Evolutionary conservation across 1,284 basidiomycete genomes (phyloP).

Genomic region (Pterula multifida): DNA sequence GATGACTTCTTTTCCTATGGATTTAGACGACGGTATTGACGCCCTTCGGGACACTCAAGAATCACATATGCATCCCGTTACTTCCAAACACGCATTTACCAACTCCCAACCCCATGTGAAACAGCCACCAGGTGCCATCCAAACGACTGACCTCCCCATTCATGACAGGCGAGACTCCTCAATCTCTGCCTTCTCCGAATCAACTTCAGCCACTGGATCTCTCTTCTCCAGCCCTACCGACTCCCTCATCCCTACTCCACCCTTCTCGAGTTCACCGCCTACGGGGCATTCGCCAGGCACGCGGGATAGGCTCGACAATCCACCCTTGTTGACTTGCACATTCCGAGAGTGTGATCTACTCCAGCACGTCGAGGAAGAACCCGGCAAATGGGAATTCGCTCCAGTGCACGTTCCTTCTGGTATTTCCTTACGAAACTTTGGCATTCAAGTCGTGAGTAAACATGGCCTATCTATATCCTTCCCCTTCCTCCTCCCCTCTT

Average conservation of each 20-base stretch:
- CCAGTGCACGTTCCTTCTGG: conserved; percentile 60
- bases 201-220: conserved; percentile 13
- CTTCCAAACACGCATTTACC: conserved; percentile 24
- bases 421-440: conserved; percentile 70
- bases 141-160: conserved; percentile 7
- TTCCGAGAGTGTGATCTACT: conserved; percentile 3
- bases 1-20: conserved; percentile 9
- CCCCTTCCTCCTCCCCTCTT: conserved; percentile 7
- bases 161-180: conserved; percentile 8
- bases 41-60: conserved; percentile 8
- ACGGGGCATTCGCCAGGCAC: conserved; percentile 2
- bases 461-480: conserved; percentile 10
- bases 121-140: conserved; percentile 6
- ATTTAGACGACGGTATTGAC: conserved; percentile 10
- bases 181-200: conserved; percentile 4
- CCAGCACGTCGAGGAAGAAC: conserved; percentile 13
- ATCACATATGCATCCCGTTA: conserved; percentile 42
- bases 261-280: conserved; percentile 2
- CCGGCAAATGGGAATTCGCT: conserved; percentile 46
- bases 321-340: conserved; percentile 5
- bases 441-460: conserved; percentile 65
- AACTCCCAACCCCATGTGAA: conserved; percentile 13
- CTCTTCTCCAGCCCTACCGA: conserved; percentile 6
- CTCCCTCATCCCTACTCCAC: conserved; percentile 11
- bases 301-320: neutral